Evolutionary conservation across 345 rosid genomes (phyloP), one percentile per base, ranked within the genome.

Genomic region (Citropsis articulata): DNA sequence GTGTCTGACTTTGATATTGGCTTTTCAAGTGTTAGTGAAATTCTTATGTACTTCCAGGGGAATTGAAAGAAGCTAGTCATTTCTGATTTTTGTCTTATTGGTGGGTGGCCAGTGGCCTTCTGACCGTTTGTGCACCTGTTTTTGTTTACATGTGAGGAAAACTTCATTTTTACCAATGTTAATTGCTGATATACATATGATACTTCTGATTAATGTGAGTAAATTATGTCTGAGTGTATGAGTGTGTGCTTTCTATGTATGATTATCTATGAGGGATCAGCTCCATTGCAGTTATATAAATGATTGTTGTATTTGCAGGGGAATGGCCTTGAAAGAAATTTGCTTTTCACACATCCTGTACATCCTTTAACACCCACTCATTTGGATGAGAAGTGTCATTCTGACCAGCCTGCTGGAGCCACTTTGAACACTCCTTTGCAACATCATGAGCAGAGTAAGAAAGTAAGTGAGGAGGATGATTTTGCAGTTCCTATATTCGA

Each of bases 401-500:
- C 85, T 59, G 70, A 45, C 57, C 85, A 77, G 73, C 45, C 78
- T 70, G 82, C 65, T 67, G 85, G 77, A 78, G 82, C 81, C 55
- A 85, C 79, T 83, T 73, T 65, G 79, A 86, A 78, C 66, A 57
- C 74, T 79, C 74, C 88, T 31, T 38, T 77, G 72, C 65, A 78
- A 55, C 84, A 45, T 13, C 78, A 73, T 77, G 88, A 80, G 53
- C 87, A 83, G 85, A 84, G 79, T 73, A 89, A 86, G 81, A 84
- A 81, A 74, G 71, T 70, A 2, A 86, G 88, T 61, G 92, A 91
- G 80, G 98, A 90, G 78, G 98, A 90, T 71, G 97, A 92, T 82
- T 95, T 88, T 53, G 83, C 77, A 22, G 98, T 95, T 84, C 94
- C 98, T 5, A 91, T 92, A 33, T 92, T 73, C 81, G 69, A 83